Evolutionary conservation across 148 eudicot species (phyloP).

Genomic region (Cornus kousa): DNA sequence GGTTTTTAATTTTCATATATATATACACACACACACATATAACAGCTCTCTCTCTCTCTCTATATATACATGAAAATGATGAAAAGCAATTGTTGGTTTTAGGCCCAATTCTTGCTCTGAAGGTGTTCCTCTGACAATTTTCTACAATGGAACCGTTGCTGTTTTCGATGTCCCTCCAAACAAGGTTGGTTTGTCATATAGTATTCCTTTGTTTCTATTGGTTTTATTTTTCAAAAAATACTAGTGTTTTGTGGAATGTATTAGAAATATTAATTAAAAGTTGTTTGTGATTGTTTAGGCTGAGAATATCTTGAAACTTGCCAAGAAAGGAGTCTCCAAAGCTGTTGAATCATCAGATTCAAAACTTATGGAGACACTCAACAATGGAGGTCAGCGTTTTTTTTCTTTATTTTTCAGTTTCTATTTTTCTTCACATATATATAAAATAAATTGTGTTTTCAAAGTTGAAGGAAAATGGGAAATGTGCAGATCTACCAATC

Average conservation of each 20-base stretch:
- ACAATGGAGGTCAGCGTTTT: constrained; percentile 20
- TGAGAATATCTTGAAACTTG: constrained; percentile 27
- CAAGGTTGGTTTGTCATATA: constrained; percentile 26
- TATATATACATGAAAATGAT: neutral
- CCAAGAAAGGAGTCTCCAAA: constrained; percentile 16
- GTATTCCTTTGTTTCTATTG: neutral
- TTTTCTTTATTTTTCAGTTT: neutral
- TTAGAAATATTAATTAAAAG: neutral
- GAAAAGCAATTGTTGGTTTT: neutral
- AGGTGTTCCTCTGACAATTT: constrained; percentile 53
- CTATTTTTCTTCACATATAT: neutral
- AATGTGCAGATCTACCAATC: constrained; percentile 38
- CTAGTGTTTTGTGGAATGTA: neutral
- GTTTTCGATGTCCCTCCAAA: constrained; percentile 47
- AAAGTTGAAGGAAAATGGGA: neutral
- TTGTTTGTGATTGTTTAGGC: constrained; percentile 25
- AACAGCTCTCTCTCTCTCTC: too few relatives aligned
- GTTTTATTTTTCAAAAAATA: constrained; percentile 16
- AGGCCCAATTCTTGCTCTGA: constrained; percentile 8
- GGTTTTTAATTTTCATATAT: neutral
- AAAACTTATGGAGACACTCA: neutral
- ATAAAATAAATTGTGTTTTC: neutral
- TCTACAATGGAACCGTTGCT: constrained; percentile 53
- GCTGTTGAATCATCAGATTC: neutral
- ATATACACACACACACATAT: too few relatives aligned